Evolutionary conservation across 2,329 filamentous ascomycete genomes (phyloP).

Genomic region (Fusarium luffae): DNA sequence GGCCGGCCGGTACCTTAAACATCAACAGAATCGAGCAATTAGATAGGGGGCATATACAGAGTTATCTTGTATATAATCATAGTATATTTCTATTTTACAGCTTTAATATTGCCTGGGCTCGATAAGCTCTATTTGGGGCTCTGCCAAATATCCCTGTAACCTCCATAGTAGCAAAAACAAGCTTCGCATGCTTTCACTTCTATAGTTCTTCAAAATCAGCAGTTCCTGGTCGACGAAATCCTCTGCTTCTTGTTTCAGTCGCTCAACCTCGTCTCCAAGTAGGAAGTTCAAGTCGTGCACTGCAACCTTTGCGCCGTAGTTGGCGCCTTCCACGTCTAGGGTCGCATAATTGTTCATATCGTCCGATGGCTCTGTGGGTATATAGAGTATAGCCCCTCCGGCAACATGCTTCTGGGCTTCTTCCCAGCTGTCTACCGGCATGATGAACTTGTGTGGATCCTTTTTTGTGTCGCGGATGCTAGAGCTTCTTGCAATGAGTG

Average conservation of each 20-base stretch:
- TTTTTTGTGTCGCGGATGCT: constrained; percentile 13
- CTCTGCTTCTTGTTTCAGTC: constrained; percentile 51
- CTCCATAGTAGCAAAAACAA: constrained; percentile 67
- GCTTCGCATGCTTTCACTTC: constrained; percentile 53
- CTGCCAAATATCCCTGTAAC: constrained; percentile 64
- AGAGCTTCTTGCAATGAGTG: constrained; percentile 51
- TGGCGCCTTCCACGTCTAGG: constrained; percentile 53
- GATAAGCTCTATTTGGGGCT: constrained; percentile 7
- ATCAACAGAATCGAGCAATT: too few relatives aligned
- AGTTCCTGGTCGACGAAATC: constrained; percentile 54
- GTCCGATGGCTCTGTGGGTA: constrained; percentile 39
- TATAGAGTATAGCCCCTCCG: constrained; percentile 61
- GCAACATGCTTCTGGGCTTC: constrained; percentile 53
- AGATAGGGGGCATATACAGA: neutral
- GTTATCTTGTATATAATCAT: neutral
- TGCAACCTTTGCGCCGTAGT: constrained; percentile 54
- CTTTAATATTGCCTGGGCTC: neutral
- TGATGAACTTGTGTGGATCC: constrained; percentile 52
- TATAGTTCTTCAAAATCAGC: constrained; percentile 55
- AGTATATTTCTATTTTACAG: constrained; percentile 7
- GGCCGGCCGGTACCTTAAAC: constrained; percentile 1
- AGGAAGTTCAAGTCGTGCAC: constrained; percentile 65
- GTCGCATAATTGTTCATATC: constrained; percentile 57
- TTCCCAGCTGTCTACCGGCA: constrained; percentile 57
- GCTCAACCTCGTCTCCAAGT: constrained; percentile 59